Evolutionary conservation across 2,329 filamentous ascomycete species (phyloP).

Genomic region (Trichoderma afroharzianum): DNA sequence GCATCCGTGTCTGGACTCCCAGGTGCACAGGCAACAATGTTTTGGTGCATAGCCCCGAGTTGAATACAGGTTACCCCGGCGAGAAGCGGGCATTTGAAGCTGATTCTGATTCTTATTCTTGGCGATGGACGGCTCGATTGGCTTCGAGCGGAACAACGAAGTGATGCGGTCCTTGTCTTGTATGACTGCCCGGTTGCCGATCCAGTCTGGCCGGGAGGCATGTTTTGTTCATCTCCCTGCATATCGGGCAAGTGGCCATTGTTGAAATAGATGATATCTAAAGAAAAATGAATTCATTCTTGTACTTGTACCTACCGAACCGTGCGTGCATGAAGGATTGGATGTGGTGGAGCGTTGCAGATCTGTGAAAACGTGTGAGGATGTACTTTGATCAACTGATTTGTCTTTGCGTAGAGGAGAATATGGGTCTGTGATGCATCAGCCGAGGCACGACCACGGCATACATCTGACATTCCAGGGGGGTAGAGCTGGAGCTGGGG

Average conservation of each 20-base stretch:
- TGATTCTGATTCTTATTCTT: not conserved
- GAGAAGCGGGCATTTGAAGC: constrained; percentile 9
- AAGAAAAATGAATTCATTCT: not conserved
- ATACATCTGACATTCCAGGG: not conserved
- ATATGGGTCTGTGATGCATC: not conserved
- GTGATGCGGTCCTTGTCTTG: not conserved
- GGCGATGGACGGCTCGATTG: not conserved
- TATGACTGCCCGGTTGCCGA: not conserved
- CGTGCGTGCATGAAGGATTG: not conserved
- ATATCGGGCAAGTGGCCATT: not conserved
- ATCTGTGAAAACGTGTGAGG: not conserved
- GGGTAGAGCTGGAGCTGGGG: not conserved
- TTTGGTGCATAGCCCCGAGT: constrained; percentile 8
- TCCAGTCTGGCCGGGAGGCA: not conserved
- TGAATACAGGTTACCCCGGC: constrained; percentile 17
- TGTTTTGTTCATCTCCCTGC: not conserved
- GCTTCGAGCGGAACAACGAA: not conserved
- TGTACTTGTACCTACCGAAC: not conserved
- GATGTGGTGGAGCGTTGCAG: not conserved
- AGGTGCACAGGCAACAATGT: constrained; percentile 6
- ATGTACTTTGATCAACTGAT: not conserved
- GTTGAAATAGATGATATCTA: constrained; percentile 1
- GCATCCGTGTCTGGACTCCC: not conserved
- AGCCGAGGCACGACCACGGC: not conserved
- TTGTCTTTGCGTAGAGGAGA: not conserved